phyloP scores from a whole-genome alignment of 176 grass and related monocot species.

The Oropetium thomaeum region DNA sequence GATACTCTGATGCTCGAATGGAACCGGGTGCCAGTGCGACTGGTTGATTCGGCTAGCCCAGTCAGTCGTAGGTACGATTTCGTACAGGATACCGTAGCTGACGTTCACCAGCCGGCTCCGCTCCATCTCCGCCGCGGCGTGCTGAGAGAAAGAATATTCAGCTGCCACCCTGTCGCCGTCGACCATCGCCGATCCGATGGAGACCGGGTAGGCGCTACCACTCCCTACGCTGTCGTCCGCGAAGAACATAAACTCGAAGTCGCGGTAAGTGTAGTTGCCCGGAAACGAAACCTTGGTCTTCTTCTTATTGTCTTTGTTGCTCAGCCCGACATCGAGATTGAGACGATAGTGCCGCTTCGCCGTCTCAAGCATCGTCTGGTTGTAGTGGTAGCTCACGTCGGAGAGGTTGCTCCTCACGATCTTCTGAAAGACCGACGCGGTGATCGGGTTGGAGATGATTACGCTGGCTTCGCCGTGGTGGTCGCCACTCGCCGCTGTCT shows the following conservation, averaged over 20 bases:
- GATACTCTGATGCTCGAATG: not conserved
- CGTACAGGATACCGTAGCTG: constrained; percentile 30
- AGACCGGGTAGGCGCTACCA: not conserved
- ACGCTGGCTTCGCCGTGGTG: not conserved
- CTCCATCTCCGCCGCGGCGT: not conserved
- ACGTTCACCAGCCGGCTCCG: constrained; percentile 29
- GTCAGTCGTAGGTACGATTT: too few species aligned
- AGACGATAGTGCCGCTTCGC: constrained; percentile 31
- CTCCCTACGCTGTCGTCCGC: not conserved
- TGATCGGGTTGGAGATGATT: not conserved
- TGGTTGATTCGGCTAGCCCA: not conserved
- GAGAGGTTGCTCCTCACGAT: constrained; percentile 23
- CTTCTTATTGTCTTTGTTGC: not conserved
- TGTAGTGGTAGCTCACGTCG: constrained; percentile 43
- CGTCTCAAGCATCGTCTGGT: not conserved
- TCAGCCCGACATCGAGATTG: not conserved
- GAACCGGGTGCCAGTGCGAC: too few species aligned
- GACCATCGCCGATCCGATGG: constrained; percentile 34
- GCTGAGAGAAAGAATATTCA: not conserved
- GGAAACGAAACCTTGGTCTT: constrained; percentile 22
- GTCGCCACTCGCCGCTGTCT: too few species aligned
- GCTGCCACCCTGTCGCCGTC: not conserved
- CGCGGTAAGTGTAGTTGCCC: constrained; percentile 27
- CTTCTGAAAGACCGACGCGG: constrained; percentile 11
- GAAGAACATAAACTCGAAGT: constrained; percentile 35